These are phyloP conservation scores for Aspergillus mulundensis DNA, from an alignment of 495 filamentous ascomycete species.

Conservation along the genomic window DNA sequence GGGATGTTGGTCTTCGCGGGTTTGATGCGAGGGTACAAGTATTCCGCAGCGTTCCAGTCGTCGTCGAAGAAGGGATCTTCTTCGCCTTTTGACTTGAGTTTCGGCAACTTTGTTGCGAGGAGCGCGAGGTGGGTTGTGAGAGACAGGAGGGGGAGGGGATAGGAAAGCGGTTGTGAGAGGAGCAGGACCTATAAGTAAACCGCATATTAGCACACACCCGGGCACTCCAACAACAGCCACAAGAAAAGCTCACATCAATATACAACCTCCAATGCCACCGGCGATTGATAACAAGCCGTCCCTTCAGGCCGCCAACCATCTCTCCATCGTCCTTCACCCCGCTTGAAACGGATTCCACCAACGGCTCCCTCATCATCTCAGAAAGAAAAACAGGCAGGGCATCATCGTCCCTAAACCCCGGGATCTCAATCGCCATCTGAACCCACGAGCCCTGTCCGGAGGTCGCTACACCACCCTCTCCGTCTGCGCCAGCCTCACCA, in stretches of 20 bases:
- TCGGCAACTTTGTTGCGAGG: constrained; percentile 77
- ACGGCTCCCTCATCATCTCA: constrained; percentile 81
- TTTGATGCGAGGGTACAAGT: constrained; percentile 62
- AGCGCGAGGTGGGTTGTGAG: constrained; percentile 96
- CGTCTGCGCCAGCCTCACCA: constrained; percentile 23
- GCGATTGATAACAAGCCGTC: constrained; percentile 73
- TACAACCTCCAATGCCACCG: constrained; percentile 96
- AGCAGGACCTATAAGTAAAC: constrained; percentile 73
- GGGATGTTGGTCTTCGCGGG: constrained; percentile 1
- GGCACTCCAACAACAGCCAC: too few species aligned
- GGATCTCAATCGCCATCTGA: constrained; percentile 80
- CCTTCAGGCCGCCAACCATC: constrained; percentile 60
- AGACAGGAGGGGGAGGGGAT: constrained; percentile 87
- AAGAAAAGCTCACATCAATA: constrained; percentile 77
- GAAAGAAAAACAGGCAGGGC: constrained; percentile 79
- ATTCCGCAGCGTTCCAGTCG: constrained; percentile 82
- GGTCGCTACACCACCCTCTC: constrained; percentile 11
- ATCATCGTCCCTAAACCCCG: constrained; percentile 87
- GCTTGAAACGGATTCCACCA: constrained; percentile 55
- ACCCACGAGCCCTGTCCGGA: constrained; percentile 60
- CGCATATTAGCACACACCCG: constrained; percentile 8
- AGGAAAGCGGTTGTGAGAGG: constrained; percentile 85
- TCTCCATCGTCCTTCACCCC: constrained; percentile 16
- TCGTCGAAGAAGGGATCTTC: constrained; percentile 98
- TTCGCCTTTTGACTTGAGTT: constrained; percentile 75